A percentile compares a stretch with the other conserved stretches of the same genome.
These are phyloP conservation scores for Podosphaera fusca DNA, from an alignment of 2,329 filamentous ascomycete genomes.

Conservation along the genomic window DNA sequence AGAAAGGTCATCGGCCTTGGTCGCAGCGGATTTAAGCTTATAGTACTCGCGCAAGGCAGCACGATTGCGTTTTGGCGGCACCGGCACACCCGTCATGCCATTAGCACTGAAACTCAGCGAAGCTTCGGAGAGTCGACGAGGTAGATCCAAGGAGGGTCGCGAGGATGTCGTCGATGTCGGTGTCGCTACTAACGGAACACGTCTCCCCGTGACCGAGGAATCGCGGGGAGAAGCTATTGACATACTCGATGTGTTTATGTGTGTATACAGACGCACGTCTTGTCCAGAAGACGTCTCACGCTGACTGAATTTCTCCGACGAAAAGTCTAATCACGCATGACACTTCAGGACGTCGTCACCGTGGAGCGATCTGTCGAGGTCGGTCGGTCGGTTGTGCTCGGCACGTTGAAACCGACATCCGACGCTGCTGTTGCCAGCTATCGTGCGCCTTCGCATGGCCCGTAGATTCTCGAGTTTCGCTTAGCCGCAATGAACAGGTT, in stretches of 20 bases:
- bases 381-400: no score
- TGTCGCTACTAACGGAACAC: conserved; percentile 32
- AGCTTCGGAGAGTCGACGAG: conserved; percentile 32
- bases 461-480: no score
- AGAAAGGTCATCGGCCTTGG: background rate
- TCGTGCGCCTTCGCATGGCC: no score
- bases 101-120: conserved; percentile 25
- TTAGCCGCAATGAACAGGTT: no score
- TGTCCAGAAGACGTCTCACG: background rate
- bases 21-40: conserved; percentile 36
- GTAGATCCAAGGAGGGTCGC: conserved; percentile 56
- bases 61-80: conserved; percentile 31
- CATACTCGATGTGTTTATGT: background rate
- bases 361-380: no score
- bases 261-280: background rate
- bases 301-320: no score
- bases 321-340: no score
- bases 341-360: no score
- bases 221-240: conserved; percentile 37
- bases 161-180: conserved; percentile 42
- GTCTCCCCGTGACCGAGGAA: conserved; percentile 30
- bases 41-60: conserved; percentile 86
- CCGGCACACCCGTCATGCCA: conserved; percentile 6
- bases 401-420: no score
- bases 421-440: no score